These are phyloP conservation scores for Gentiana macrophylla DNA, from an alignment of 257 asterid species.

Conservation along the genomic window DNA sequence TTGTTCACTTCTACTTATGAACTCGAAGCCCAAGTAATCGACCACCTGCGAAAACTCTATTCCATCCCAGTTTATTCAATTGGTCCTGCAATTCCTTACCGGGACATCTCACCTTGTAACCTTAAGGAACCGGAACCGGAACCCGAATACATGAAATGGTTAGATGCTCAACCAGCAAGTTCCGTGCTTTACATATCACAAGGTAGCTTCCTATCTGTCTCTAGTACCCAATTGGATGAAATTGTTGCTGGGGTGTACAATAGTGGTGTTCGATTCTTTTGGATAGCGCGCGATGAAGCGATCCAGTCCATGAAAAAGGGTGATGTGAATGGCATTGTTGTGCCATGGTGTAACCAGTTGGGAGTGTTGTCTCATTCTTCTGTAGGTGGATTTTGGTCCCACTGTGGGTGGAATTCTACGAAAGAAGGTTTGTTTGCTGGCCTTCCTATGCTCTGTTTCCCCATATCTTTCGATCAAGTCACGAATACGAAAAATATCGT, in stretches of 20 bases:
- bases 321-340: constrained; percentile 25
- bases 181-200: constrained; percentile 57
- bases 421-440: constrained; percentile 40
- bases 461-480: constrained; percentile 34
- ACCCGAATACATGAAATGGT: constrained; percentile 35
- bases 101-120: constrained; percentile 5
- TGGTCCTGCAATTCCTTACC: constrained; percentile 60
- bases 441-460: constrained; percentile 38
- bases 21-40: constrained; percentile 36
- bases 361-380: constrained; percentile 41
- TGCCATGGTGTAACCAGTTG: constrained; percentile 57
- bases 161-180: constrained; percentile 46
- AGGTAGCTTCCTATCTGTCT: constrained; percentile 62
- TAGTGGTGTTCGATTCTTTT: constrained; percentile 37
- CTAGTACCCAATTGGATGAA: constrained; percentile 39
- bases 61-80: constrained; percentile 41
- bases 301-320: neutral
- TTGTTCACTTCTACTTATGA: constrained; percentile 34
- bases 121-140: constrained; percentile 1
- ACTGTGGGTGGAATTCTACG: constrained; percentile 73
- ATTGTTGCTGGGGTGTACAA: constrained; percentile 14
- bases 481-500: constrained; percentile 39
- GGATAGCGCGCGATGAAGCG: constrained; percentile 38
- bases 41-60: constrained; percentile 30
- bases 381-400: constrained; percentile 51